Conservation (phyloP, 2,329 filamentous ascomycete genomes). For the Raffaelea ambrosiae region DNA sequence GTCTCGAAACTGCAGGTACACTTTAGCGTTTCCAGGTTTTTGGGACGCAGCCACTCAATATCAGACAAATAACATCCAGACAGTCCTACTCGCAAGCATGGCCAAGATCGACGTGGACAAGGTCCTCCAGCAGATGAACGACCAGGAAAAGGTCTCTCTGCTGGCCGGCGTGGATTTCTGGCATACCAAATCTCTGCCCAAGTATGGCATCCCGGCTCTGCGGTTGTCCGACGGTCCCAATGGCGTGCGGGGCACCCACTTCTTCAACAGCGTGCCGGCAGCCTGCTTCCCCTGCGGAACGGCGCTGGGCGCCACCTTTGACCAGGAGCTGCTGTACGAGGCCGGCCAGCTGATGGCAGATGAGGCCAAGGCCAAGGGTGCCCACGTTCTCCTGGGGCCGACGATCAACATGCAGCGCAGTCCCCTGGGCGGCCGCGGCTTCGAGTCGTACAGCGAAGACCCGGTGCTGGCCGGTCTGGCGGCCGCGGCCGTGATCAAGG, state of each 20-base stretch:
- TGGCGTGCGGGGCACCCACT: slow-evolving; percentile 22
- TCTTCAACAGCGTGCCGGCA: slow-evolving; percentile 29
- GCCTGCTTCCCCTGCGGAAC: slow-evolving; percentile 35
- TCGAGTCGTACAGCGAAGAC: slow-evolving; percentile 30
- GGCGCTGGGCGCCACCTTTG: slow-evolving; percentile 55
- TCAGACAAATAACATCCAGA: no score
- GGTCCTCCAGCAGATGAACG: not conserved
- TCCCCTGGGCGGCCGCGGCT: slow-evolving; percentile 29
- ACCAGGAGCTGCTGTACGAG: slow-evolving; percentile 51
- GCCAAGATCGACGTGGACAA: slow-evolving; percentile 2
- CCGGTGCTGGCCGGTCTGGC: slow-evolving; percentile 28
- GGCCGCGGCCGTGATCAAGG: slow-evolving; percentile 24
- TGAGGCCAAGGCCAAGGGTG: slow-evolving; percentile 59
- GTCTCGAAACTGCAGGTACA: no score
- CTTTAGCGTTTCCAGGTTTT: no score
- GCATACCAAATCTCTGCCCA: slow-evolving; percentile 21
- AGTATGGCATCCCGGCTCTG: slow-evolving; percentile 21
- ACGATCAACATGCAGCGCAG: slow-evolving; percentile 32
- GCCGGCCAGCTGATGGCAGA: slow-evolving; percentile 58
- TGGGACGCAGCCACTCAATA: no score
- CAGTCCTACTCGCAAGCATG: no score
- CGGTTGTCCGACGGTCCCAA: slow-evolving; percentile 25
- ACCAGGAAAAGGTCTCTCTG: not conserved
- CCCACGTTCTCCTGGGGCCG: slow-evolving; percentile 60
- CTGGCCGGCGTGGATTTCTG: slow-evolving; percentile 14